Conservation (phyloP, 352 stramenopile genomes). For the Salisapilia sapeloensis region DNA sequence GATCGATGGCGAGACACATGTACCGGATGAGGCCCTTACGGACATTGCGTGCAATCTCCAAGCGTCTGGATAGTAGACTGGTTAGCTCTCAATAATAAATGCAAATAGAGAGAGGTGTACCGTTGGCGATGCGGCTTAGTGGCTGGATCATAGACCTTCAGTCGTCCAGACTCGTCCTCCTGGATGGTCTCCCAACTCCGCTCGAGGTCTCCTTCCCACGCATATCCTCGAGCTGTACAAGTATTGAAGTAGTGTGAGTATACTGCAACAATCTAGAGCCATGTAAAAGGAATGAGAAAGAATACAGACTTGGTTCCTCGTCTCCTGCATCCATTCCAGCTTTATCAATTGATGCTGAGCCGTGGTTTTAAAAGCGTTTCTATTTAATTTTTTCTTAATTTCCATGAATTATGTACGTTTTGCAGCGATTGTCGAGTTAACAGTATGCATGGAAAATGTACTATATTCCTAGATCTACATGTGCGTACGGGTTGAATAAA, state of each 20-base stretch:
- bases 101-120: conserved; percentile 9
- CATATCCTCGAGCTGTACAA: conserved; percentile 43
- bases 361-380: too few species aligned
- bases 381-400: too few species aligned
- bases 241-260: too few species aligned
- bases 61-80: conserved; percentile 10
- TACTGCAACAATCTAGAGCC: too few species aligned
- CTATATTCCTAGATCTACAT: too few species aligned
- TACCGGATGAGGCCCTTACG: conserved; percentile 77
- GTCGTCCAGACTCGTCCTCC: conserved; percentile 65
- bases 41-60: conserved; percentile 74
- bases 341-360: too few species aligned
- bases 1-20: conserved; percentile 69
- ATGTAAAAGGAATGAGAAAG: too few species aligned
- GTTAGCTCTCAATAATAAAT: neutral
- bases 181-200: conserved; percentile 76
- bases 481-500: neutral
- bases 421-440: neutral
- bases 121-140: conserved; percentile 59
- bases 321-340: conserved; percentile 3
- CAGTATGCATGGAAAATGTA: conserved; percentile 5
- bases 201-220: conserved; percentile 73
- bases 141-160: conserved; percentile 49
- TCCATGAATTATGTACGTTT: conserved; percentile 1
- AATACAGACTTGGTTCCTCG: conserved; percentile 8